A percentile compares a stretch with the other conserved stretches of the same genome.
phyloP scores from a whole-genome alignment of 495 filamentous ascomycete species.

The Xylaria telfairii region DNA sequence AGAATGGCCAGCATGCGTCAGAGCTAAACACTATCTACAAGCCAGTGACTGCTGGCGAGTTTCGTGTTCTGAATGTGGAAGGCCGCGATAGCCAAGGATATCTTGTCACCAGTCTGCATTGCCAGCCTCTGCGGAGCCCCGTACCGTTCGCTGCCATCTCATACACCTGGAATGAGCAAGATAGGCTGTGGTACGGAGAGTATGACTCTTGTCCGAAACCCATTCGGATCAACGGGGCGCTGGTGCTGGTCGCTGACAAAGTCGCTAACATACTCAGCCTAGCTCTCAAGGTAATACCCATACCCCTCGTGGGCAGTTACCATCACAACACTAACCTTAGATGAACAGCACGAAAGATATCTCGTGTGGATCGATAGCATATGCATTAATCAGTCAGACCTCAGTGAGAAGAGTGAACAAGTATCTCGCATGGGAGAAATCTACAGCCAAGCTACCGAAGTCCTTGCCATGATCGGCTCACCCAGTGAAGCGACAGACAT shows the following conservation, averaged over 20 bases:
- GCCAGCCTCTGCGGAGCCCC: neutral
- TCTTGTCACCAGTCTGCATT: neutral
- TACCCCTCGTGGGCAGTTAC: neutral
- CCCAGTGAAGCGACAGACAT: neutral
- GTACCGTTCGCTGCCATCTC: neutral
- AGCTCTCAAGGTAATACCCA: neutral
- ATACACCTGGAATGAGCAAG: neutral
- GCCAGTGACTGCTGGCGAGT: neutral
- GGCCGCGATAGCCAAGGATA: neutral
- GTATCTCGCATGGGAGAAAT: neutral
- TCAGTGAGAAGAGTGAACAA: neutral
- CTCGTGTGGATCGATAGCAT: neutral
- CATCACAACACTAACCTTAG: neutral
- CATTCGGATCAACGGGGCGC: neutral
- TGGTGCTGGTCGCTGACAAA: neutral
- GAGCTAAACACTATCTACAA: neutral
- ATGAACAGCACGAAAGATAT: neutral
- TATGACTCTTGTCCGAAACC: neutral
- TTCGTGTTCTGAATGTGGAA: neutral
- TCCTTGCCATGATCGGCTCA: conserved; percentile 4
- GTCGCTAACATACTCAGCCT: neutral
- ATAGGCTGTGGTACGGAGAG: neutral
- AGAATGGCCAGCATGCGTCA: neutral
- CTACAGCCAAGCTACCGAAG: neutral
- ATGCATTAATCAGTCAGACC: neutral